Evolutionary conservation across 805 yeast species (phyloP), one percentile per base, ranked within the genome.

Genomic region (Cyberlindnera japonica): DNA sequence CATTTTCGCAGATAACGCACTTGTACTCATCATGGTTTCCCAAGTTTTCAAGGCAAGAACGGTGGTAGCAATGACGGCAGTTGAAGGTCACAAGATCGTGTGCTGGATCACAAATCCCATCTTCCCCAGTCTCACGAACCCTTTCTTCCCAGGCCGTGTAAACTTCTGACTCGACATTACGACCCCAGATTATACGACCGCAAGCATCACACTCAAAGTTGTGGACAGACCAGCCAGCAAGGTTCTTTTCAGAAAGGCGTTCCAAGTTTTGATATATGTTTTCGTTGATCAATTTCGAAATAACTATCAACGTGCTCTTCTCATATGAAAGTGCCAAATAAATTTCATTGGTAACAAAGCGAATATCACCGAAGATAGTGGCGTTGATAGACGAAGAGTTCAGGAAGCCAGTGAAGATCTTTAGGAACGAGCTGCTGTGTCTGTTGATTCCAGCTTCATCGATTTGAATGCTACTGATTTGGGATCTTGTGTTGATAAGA

Each of bases 101-200:
- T n/a, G 33, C 31, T 6, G 23, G 34, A 19, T 23, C 34, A 15
- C 23, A n/a, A 41, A 33, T 32, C 28, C 9, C 27, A 11, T 19
- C n/a, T n/a, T n/a, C 32, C 5, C 19, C 25, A 16, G 40, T 32
- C 3, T 44, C 46, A 40, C 64, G 59, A 9, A 62, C 51, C 41
- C 44, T 54, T 20, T 68, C 66, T 51, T 77, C 83, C 90, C 90
- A 83, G 4, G 72, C 65, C 31, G 69, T 68, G 38, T 74, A 74
- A 28, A 73, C 67, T 8, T 63, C 67, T 2, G 75, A 64, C 18
- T 70, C 64, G 3, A 83, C 56, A 2, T 77, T 76, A 2, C 75
- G 58, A 0, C 96, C 96, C 79, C 89, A 81, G 24, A 89, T 63
- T 16, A 65, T 65, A 46, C 78, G 79, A 1, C 87, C 90, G 60